Evolutionary conservation across 2,329 filamentous ascomycete species (phyloP).

Genomic region (Aspergillus arachidicola): DNA sequence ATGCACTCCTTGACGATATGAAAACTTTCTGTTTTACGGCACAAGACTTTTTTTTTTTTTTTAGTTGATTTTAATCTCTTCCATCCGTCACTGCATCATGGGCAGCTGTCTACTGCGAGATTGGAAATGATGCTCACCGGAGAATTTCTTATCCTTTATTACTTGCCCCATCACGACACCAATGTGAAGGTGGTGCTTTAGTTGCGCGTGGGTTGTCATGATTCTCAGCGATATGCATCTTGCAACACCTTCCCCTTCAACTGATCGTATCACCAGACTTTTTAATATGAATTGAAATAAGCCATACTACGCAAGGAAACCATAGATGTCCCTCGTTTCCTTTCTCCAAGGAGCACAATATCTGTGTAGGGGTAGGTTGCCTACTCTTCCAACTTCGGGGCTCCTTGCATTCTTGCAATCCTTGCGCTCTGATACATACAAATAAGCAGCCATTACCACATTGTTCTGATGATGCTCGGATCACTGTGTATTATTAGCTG

Average conservation of each 20-base stretch:
- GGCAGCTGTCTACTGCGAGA: slow-evolving; percentile 1
- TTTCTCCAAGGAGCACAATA: neutral
- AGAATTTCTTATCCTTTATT: slow-evolving; percentile 10
- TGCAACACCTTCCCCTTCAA: slow-evolving; percentile 1
- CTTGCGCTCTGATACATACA: slow-evolving; percentile 22
- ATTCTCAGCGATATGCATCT: neutral
- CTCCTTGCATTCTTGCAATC: slow-evolving; percentile 31
- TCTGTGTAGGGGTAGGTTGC: slow-evolving; percentile 1
- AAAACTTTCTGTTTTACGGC: neutral
- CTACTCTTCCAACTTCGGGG: slow-evolving; percentile 15
- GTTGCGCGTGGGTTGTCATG: slow-evolving; percentile 14
- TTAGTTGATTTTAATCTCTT: neutral
- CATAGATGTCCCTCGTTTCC: slow-evolving; percentile 1
- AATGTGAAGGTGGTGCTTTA: slow-evolving; percentile 7
- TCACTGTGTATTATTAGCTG: neutral
- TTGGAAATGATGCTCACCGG: slow-evolving; percentile 12
- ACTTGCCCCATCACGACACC: slow-evolving; percentile 6
- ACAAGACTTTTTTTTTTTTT: neutral
- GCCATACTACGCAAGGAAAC: slow-evolving; percentile 14
- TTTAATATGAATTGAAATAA: neutral
- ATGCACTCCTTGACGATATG: neutral
- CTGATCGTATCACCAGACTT: slow-evolving; percentile 16
- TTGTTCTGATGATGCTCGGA: neutral
- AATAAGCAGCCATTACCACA: neutral
- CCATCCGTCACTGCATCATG: neutral